Evolutionary conservation across 495 filamentous ascomycete species (phyloP).

Genomic region (Penicillium taxi): DNA sequence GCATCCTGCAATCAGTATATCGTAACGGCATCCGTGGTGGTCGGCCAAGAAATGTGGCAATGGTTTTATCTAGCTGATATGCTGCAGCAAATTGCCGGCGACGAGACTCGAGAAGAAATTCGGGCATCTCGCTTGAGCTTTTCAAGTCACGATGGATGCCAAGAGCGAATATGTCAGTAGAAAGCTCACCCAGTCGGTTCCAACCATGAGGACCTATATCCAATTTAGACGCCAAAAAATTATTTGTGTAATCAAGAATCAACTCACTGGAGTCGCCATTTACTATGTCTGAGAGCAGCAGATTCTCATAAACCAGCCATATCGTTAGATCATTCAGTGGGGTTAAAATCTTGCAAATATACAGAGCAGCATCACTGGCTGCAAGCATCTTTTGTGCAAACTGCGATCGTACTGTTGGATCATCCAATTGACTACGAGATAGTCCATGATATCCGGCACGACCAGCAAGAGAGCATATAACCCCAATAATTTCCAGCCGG

Average conservation of each 20-base stretch:
- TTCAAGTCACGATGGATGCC: constrained; percentile 46
- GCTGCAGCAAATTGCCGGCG: constrained; percentile 42
- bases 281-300: constrained; percentile 16
- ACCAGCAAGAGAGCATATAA: constrained; percentile 23
- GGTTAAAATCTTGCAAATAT: constrained; percentile 26
- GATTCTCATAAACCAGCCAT: constrained; percentile 27
- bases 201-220: constrained; percentile 19
- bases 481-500: constrained; percentile 26
- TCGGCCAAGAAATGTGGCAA: constrained; percentile 44
- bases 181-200: constrained; percentile 25
- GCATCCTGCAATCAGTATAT: constrained; percentile 44
- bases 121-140: constrained; percentile 23
- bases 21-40: constrained; percentile 41
- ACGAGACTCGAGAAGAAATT: constrained; percentile 39
- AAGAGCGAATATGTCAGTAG: constrained; percentile 39
- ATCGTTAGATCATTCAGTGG: constrained; percentile 26
- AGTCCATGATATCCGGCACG: constrained; percentile 21
- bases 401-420: constrained; percentile 4
- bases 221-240: constrained; percentile 1
- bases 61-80: constrained; percentile 43
- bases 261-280: constrained; percentile 26
- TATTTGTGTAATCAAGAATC: neutral
- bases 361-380: constrained; percentile 18
- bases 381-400: constrained; percentile 23
- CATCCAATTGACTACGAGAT: constrained; percentile 8